Evolutionary conservation across 352 stramenopile species (phyloP).

Genomic region (Phytophthora crassamura): DNA sequence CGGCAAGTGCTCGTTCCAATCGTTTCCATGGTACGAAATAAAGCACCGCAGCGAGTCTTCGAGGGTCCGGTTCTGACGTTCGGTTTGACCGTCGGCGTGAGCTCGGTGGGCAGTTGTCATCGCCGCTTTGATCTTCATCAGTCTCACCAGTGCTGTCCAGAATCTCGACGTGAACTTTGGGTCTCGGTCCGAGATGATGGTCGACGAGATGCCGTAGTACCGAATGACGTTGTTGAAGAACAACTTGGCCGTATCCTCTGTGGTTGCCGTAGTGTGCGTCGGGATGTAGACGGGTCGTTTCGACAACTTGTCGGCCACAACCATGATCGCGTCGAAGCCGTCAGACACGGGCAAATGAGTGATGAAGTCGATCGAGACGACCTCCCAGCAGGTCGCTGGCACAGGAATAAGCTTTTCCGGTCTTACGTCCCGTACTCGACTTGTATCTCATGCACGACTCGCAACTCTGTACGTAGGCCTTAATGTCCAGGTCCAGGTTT

Average conservation of each 20-base stretch:
- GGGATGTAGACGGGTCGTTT: slow-evolving; percentile 27
- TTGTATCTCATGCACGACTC: slow-evolving; percentile 35
- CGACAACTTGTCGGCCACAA: slow-evolving; percentile 30
- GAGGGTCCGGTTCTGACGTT: slow-evolving; percentile 10
- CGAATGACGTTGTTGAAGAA: slow-evolving; percentile 19
- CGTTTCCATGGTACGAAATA: slow-evolving; percentile 8
- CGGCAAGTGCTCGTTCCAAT: too few species aligned
- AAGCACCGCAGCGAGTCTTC: slow-evolving; percentile 13
- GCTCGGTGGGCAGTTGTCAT: slow-evolving; percentile 9
- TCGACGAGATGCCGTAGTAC: slow-evolving; percentile 15
- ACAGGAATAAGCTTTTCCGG: slow-evolving; percentile 26
- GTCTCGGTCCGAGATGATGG: slow-evolving; percentile 23
- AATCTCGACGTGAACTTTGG: slow-evolving; percentile 26
- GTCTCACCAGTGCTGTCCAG: slow-evolving; percentile 1
- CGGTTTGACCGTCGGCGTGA: slow-evolving; percentile 16
- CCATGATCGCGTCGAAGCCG: neutral
- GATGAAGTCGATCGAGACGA: slow-evolving; percentile 40
- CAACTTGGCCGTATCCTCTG: slow-evolving; percentile 13
- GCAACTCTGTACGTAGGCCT: slow-evolving; percentile 29
- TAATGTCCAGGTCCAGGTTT: neutral
- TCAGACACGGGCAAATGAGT: neutral
- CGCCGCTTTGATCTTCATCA: slow-evolving; percentile 7
- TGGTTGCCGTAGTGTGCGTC: slow-evolving; percentile 14
- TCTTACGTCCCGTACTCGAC: slow-evolving; percentile 18
- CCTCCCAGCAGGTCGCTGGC: slow-evolving; percentile 26